Conservation (phyloP, 495 filamentous ascomycete genomes). For the Daldinia caldariorum region DNA sequence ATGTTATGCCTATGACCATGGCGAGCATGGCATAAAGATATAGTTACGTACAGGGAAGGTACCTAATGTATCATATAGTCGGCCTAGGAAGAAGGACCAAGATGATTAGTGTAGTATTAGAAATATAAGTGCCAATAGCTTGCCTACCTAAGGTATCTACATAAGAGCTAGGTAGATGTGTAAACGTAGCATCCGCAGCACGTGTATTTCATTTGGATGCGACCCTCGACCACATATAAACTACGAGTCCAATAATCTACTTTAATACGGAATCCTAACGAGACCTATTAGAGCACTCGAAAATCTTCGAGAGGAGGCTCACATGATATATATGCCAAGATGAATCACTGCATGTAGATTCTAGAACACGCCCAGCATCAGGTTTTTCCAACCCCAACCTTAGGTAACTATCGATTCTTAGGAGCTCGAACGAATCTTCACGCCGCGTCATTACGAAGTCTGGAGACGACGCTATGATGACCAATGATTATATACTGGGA, state of each 20-base stretch:
- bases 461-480: not conserved
- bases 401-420: not conserved
- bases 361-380: not conserved
- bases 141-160: not conserved
- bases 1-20: constrained; percentile 14
- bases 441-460: not conserved
- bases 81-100: not conserved
- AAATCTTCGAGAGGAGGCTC: constrained; percentile 20
- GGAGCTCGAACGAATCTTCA: constrained; percentile 1
- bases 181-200: constrained; percentile 15
- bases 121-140: not conserved
- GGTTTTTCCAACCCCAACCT: not conserved
- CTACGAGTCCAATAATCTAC: not conserved
- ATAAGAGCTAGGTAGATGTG: not conserved
- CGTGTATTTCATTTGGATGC: constrained; percentile 24
- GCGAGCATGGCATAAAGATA: constrained; percentile 3
- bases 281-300: constrained; percentile 7
- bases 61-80: no score
- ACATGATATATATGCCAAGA: constrained; percentile 24
- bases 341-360: constrained; percentile 15
- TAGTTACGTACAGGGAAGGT: not conserved
- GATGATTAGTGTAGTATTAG: constrained; percentile 3
- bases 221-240: constrained; percentile 25
- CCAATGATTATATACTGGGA: not conserved
- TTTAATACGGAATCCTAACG: not conserved